Percentiles rank a stretch among this genome's conserved stretches.
Evolutionary conservation across 768 basidiomycete genomes (phyloP).

Genomic region (Lentinus brumalis): DNA sequence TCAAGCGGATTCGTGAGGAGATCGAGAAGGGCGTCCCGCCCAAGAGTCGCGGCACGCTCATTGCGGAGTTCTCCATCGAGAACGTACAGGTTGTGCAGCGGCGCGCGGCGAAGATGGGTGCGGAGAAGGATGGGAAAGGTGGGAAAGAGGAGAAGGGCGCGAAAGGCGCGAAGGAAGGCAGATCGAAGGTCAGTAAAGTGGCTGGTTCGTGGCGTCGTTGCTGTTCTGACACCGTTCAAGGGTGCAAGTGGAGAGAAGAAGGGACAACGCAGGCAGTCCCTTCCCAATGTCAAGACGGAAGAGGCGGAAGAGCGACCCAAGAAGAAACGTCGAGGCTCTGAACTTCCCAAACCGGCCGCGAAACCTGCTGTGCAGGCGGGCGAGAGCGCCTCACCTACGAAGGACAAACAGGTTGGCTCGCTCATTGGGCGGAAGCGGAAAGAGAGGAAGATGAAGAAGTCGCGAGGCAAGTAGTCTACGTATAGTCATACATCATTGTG

Average conservation of each 20-base stretch:
- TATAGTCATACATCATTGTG: too few relatives aligned
- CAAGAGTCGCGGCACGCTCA: conserved; percentile 52
- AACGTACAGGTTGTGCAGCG: conserved; percentile 88
- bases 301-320: conserved; percentile 42
- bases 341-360: conserved; percentile 14
- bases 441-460: conserved; percentile 49
- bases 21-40: conserved; percentile 48
- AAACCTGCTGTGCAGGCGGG: conserved; percentile 15
- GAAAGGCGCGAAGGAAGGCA: neutral
- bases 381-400: conserved; percentile 18
- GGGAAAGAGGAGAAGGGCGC: conserved; percentile 2
- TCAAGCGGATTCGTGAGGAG: conserved; percentile 63
- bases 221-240: neutral
- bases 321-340: conserved; percentile 44
- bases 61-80: conserved; percentile 97
- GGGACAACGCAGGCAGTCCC: conserved; percentile 15
- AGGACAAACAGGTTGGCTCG: conserved; percentile 55
- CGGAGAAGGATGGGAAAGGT: neutral
- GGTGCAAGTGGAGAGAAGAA: conserved; percentile 15
- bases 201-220: neutral
- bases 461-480: conserved; percentile 12
- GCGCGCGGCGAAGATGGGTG: conserved; percentile 47
- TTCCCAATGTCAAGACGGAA: conserved; percentile 26
- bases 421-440: conserved; percentile 83
- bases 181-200: neutral